These are phyloP conservation scores for Hemileia vastatrix DNA, from an alignment of 1,284 basidiomycete species.

Conservation along the genomic window DNA sequence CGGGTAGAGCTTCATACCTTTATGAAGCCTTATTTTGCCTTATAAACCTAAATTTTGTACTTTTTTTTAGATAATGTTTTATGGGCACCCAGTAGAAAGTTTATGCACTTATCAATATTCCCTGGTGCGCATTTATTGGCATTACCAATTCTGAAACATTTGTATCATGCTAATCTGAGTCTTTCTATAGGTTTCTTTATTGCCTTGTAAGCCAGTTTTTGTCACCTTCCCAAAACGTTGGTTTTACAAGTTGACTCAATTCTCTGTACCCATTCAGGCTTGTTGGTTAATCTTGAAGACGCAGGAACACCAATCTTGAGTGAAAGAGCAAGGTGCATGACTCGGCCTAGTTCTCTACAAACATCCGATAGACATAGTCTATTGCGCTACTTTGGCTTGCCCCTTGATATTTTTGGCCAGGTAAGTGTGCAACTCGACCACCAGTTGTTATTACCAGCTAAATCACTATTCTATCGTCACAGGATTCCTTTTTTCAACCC, in stretches of 20 bases:
- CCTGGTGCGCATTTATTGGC: conserved; percentile 46
- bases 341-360: conserved; percentile 66
- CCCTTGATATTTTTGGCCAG: conserved; percentile 56
- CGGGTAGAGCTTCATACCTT: conserved; percentile 49
- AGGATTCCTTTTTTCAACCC: conserved; percentile 94
- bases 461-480: background rate
- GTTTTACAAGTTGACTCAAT: background rate
- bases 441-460: background rate
- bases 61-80: conserved; percentile 73
- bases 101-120: conserved; percentile 97
- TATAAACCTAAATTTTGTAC: background rate
- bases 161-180: conserved; percentile 42
- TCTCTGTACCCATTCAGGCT: conserved; percentile 49
- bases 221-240: background rate
- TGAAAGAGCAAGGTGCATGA: conserved; percentile 54
- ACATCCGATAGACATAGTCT: conserved; percentile 87
- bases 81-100: conserved; percentile 89
- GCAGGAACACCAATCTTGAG: conserved; percentile 81
- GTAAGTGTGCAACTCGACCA: conserved; percentile 20
- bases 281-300: conserved; percentile 80
- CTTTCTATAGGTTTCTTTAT: conserved; percentile 52
- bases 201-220: conserved; percentile 55
- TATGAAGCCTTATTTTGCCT: conserved; percentile 22
- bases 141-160: no score
- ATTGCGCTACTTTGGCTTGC: conserved; percentile 81